Percentiles rank a stretch among this genome's conserved stretches.
phyloP scores from a whole-genome alignment of 2,329 filamentous ascomycete species.

The Pseudogymnoascus sp. region DNA sequence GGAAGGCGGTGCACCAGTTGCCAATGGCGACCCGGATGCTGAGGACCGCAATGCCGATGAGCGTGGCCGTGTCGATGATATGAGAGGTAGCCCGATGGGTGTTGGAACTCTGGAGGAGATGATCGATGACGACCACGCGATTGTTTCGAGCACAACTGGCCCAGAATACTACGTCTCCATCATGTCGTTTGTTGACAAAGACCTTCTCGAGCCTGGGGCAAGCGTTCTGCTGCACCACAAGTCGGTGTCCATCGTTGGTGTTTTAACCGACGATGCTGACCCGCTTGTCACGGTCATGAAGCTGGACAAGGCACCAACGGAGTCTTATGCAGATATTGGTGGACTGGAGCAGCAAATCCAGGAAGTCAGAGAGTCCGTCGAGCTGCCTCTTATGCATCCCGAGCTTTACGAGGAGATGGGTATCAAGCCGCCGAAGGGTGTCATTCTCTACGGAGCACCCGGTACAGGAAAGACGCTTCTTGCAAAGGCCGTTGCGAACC shows the following conservation, averaged over 20 bases:
- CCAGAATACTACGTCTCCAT: conserved; percentile 99
- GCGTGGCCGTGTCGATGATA: conserved; percentile 89
- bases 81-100: conserved; percentile 97
- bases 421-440: conserved; percentile 98
- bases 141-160: conserved; percentile 93
- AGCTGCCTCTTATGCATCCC: conserved; percentile 87
- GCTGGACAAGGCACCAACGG: conserved; percentile 94
- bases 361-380: conserved; percentile 94
- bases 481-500: conserved; percentile 95
- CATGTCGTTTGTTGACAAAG: conserved; percentile 99
- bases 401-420: conserved; percentile 99
- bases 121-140: conserved; percentile 98
- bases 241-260: conserved; percentile 94
- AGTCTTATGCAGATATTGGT: conserved; percentile 98
- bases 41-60: conserved; percentile 87
- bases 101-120: conserved; percentile 96
- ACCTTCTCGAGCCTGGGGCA: conserved; percentile 89
- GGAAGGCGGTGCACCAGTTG: conserved; percentile 53
- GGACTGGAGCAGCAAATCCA: conserved; percentile 93
- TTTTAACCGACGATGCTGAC: conserved; percentile 92
- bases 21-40: conserved; percentile 62
- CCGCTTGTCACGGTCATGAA: conserved; percentile 98
- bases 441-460: conserved; percentile 94
- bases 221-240: conserved; percentile 96
- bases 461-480: conserved; percentile 95